Conservation (phyloP, 23 red algal species). For the Gracilaria caudata region DNA sequence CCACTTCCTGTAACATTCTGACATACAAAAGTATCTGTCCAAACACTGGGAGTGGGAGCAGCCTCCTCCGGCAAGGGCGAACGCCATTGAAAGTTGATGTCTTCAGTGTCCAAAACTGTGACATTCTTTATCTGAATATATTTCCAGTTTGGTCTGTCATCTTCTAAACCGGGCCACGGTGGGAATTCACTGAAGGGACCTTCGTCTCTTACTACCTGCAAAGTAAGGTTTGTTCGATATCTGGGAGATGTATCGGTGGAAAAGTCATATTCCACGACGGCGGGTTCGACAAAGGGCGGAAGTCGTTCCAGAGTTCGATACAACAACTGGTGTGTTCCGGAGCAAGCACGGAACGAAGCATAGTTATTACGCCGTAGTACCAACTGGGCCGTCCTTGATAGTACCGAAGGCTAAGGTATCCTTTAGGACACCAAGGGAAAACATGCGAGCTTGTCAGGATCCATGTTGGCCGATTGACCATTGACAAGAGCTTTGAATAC, state of each 20-base stretch:
- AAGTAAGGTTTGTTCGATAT: not conserved
- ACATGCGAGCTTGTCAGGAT: too few relatives aligned
- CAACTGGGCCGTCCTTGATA: too few relatives aligned
- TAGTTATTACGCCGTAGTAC: too few relatives aligned
- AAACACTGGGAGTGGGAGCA: not conserved
- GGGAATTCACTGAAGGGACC: not conserved
- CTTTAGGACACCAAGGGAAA: too few relatives aligned
- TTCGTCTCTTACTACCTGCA: conserved; percentile 11
- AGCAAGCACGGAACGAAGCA: too few relatives aligned
- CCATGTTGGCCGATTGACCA: too few relatives aligned
- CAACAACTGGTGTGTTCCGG: not conserved
- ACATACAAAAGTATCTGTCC: not conserved
- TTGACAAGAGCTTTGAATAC: too few relatives aligned
- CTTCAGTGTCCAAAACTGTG: not conserved
- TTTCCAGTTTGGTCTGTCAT: not conserved
- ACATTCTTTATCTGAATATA: conserved; percentile 8
- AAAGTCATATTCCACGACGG: not conserved
- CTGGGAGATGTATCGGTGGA: not conserved
- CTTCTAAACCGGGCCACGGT: conserved; percentile 1
- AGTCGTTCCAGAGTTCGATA: not conserved
- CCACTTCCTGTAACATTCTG: not conserved
- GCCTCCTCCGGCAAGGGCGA: not conserved
- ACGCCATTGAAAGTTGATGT: not conserved
- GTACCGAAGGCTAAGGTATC: too few relatives aligned
- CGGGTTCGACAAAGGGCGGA: not conserved